Evolutionary conservation across 2,329 filamentous ascomycete species (phyloP).

Genomic region (Apiospora rasikravindrae): DNA sequence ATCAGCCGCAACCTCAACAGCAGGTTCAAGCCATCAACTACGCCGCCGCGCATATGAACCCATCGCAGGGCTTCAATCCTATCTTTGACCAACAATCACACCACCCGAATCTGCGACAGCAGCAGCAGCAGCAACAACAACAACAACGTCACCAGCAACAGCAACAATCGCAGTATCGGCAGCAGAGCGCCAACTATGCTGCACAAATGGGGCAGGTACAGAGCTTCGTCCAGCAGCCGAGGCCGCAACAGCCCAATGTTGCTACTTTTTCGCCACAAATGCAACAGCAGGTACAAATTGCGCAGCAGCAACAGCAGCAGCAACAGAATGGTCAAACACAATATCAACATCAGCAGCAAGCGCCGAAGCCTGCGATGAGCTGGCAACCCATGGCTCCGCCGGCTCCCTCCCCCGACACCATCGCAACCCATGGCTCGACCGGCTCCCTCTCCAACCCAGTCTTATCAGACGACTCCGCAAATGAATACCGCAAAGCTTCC

Average conservation of each 20-base stretch:
- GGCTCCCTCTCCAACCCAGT: conserved; percentile 24
- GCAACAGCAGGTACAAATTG: conserved; percentile 11
- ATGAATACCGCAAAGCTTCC: conserved; percentile 23
- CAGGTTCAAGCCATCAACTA: conserved; percentile 34
- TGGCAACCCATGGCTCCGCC: conserved; percentile 37
- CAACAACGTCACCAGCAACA: conserved; percentile 38
- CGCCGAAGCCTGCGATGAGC: conserved; percentile 30
- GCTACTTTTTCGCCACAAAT: conserved; percentile 1
- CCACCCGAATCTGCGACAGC: conserved; percentile 37
- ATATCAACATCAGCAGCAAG: conserved; percentile 22
- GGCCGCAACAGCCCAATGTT: conserved; percentile 7
- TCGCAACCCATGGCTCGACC: conserved; percentile 36
- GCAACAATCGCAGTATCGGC: conserved; percentile 31
- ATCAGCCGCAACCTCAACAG: conserved; percentile 33
- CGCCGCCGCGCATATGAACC: conserved; percentile 22
- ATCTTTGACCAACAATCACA: conserved; percentile 37
- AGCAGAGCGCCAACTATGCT: conserved; percentile 25
- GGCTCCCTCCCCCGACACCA: conserved; percentile 28
- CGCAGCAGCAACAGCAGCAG: conserved; percentile 24
- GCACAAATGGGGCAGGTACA: conserved; percentile 23
- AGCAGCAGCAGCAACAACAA: conserved; percentile 33
- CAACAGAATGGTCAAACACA: conserved; percentile 25
- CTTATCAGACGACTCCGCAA: conserved; percentile 53
- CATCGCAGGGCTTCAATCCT: conserved; percentile 37
- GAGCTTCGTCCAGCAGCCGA: conserved; percentile 20